Conservation (phyloP, 2,329 filamentous ascomycete genomes). For the Epichloe bromicola region DNA sequence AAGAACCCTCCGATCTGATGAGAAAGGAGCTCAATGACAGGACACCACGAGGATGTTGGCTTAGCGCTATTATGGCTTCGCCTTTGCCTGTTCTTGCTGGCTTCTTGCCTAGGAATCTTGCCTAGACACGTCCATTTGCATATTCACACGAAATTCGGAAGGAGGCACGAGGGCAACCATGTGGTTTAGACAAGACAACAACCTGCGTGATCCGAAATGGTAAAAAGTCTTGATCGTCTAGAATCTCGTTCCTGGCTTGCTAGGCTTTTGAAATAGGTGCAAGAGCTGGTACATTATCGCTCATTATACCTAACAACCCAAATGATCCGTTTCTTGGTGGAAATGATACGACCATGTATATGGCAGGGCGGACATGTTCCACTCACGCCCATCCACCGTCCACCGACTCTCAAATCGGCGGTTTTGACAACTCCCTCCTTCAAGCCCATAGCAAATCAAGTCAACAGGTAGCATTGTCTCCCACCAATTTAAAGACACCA, state of each 20-base stretch:
- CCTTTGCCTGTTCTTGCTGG: no score
- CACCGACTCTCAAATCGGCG: background rate
- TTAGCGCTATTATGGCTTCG: no score
- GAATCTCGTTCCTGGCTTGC: background rate
- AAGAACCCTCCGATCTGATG: no score
- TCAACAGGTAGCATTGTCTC: background rate
- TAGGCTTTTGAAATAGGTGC: background rate
- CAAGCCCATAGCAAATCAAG: background rate
- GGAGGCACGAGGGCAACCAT: no score
- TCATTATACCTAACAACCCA: background rate
- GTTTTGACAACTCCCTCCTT: background rate
- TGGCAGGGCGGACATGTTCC: background rate
- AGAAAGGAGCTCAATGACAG: no score
- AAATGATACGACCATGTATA: slow-evolving; percentile 1
- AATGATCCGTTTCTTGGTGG: background rate
- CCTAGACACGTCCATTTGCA: background rate
- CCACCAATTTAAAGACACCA: background rate
- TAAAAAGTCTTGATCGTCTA: background rate
- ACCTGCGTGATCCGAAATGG: background rate
- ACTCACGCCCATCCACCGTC: background rate
- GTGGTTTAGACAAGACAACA: background rate
- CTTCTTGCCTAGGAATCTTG: background rate
- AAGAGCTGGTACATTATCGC: background rate
- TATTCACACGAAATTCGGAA: background rate
- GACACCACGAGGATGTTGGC: no score